A percentile compares a stretch with the other conserved stretches of the same genome.
These are phyloP conservation scores for Gymnopilus junonius DNA, from an alignment of 768 basidiomycete species.

Conservation along the genomic window DNA sequence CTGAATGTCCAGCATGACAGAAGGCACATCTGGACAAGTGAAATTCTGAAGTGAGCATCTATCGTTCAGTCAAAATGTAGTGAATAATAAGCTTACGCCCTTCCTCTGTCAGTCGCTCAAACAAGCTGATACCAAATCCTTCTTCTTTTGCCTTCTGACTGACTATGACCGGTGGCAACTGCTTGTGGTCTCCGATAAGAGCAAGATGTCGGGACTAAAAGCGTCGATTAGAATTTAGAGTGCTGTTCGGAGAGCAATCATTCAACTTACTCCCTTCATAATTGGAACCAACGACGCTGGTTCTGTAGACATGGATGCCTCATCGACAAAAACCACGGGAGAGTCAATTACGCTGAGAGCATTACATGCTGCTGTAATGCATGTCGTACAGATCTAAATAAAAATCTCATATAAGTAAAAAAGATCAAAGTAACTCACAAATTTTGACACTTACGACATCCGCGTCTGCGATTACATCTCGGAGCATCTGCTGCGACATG, in stretches of 20 bases:
- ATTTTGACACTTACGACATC: constrained; percentile 66
- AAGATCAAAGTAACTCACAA: not conserved
- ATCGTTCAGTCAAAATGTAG: not conserved
- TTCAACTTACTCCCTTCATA: constrained; percentile 84
- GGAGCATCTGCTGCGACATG: constrained; percentile 64
- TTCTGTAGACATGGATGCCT: constrained; percentile 97
- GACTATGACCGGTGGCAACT: constrained; percentile 87
- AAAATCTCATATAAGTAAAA: not conserved
- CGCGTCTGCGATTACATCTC: constrained; percentile 61
- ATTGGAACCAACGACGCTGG: constrained; percentile 89
- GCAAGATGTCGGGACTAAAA: constrained; percentile 78
- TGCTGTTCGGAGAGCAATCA: constrained; percentile 4
- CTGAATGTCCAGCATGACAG: constrained; percentile 92
- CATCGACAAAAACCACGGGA: constrained; percentile 92
- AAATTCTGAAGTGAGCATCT: not conserved
- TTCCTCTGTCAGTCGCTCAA: constrained; percentile 88
- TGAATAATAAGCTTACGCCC: constrained; percentile 59
- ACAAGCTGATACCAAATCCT: constrained; percentile 81
- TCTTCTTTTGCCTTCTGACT: constrained; percentile 74
- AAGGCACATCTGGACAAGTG: constrained; percentile 67
- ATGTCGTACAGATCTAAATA: constrained; percentile 84
- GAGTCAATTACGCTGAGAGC: constrained; percentile 80
- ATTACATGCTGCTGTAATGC: constrained; percentile 73
- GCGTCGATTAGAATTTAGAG: not conserved
- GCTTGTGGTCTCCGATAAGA: constrained; percentile 97